Conservation (phyloP, 2,329 filamentous ascomycete species). For the Diaporthe sp. region DNA sequence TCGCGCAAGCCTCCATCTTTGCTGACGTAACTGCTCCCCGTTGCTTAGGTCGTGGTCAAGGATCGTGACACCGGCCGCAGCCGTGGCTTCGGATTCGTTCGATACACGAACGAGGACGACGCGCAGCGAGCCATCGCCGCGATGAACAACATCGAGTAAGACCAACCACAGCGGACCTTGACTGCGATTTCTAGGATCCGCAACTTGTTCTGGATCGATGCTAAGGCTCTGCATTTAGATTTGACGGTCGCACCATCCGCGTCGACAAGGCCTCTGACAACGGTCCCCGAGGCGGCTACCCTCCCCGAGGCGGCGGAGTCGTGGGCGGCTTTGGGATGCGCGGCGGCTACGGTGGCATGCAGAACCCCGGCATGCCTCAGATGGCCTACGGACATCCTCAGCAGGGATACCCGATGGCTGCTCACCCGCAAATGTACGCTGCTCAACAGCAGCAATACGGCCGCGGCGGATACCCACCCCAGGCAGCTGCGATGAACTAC, state of each 20-base stretch:
- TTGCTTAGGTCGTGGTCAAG: constrained; percentile 89
- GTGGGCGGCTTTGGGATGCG: constrained; percentile 50
- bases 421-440: constrained; percentile 51
- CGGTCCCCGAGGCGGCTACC: constrained; percentile 71
- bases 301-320: constrained; percentile 57
- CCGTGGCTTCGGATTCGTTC: constrained; percentile 97
- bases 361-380: constrained; percentile 51
- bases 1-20: neutral
- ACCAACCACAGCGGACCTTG: neutral
- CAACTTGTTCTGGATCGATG: neutral
- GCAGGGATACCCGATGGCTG: constrained; percentile 53
- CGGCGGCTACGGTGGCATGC: constrained; percentile 51
- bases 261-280: constrained; percentile 96
- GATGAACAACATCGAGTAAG: constrained; percentile 94
- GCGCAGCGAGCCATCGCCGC: constrained; percentile 80
- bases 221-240: constrained; percentile 64
- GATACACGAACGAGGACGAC: constrained; percentile 82
- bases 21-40: constrained; percentile 7
- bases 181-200: neutral
- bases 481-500: constrained; percentile 52
- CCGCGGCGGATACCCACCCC: constrained; percentile 56
- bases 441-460: constrained; percentile 53
- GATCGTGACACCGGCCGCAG: constrained; percentile 97
- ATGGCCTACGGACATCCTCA: constrained; percentile 51
- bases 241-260: constrained; percentile 93